These are phyloP conservation scores for Diplodia seriata DNA, from an alignment of 2,329 filamentous ascomycete species.

Conservation along the genomic window DNA sequence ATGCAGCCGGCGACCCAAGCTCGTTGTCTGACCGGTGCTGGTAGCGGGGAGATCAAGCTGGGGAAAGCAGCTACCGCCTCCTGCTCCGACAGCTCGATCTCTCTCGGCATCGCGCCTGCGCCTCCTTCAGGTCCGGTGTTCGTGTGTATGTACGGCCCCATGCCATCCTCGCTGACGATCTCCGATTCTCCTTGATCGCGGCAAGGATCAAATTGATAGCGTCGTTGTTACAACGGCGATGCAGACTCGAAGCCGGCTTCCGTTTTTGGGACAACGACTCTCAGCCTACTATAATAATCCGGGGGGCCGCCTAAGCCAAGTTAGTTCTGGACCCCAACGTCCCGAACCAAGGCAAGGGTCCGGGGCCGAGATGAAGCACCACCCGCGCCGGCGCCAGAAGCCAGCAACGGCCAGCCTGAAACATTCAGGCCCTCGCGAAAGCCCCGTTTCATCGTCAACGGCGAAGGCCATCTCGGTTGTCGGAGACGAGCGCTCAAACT, in stretches of 20 bases:
- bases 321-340: background rate
- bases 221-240: background rate
- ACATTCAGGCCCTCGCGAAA: background rate
- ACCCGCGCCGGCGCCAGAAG: background rate
- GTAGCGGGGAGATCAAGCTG: background rate
- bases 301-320: background rate
- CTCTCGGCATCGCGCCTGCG: background rate
- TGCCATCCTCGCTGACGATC: background rate
- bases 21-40: conserved; percentile 8
- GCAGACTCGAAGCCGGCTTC: background rate
- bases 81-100: background rate
- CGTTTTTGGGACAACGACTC: background rate
- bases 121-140: conserved; percentile 8
- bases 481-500: background rate
- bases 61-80: conserved; percentile 9
- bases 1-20: background rate
- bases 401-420: background rate
- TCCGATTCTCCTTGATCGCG: background rate
- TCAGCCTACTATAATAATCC: background rate
- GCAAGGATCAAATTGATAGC: background rate
- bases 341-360: background rate
- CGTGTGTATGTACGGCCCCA: background rate
- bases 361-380: conserved; percentile 3
- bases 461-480: background rate
- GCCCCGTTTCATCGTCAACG: background rate